Conservation (phyloP, 176 grass and related monocot genomes). For the Triticum urartu region DNA sequence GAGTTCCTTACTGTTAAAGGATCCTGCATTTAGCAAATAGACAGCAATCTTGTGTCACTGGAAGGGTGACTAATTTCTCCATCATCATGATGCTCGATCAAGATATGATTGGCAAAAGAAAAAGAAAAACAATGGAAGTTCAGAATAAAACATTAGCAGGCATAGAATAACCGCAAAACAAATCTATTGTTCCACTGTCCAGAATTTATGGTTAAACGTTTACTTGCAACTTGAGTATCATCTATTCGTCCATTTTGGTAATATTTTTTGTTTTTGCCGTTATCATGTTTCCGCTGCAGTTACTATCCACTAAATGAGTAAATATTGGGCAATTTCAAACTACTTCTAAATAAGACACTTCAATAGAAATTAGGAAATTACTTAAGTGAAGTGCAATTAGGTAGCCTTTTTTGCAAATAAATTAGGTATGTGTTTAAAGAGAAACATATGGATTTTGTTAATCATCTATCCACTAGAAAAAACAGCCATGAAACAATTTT, state of each 20-base stretch:
- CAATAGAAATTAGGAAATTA: background rate
- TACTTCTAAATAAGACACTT: background rate
- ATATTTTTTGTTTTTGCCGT: background rate
- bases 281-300: background rate
- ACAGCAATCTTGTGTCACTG: constrained; percentile 5
- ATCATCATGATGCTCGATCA: constrained; percentile 11
- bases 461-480: background rate
- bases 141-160: constrained; percentile 2
- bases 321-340: constrained; percentile 1
- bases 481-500: background rate
- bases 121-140: constrained; percentile 13
- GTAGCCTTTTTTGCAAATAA: background rate
- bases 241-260: constrained; percentile 9
- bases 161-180: constrained; percentile 3
- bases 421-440: background rate
- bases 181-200: background rate
- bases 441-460: constrained; percentile 5
- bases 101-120: background rate
- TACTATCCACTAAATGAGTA: background rate
- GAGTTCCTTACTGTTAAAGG: constrained; percentile 75
- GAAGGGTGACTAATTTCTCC: constrained; percentile 18
- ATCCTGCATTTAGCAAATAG: constrained; percentile 57
- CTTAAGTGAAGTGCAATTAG: background rate
- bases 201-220: background rate
- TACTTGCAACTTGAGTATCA: background rate